phyloP scores from a whole-genome alignment of 1,284 basidiomycete species.

The Trametes polyzona region DNA sequence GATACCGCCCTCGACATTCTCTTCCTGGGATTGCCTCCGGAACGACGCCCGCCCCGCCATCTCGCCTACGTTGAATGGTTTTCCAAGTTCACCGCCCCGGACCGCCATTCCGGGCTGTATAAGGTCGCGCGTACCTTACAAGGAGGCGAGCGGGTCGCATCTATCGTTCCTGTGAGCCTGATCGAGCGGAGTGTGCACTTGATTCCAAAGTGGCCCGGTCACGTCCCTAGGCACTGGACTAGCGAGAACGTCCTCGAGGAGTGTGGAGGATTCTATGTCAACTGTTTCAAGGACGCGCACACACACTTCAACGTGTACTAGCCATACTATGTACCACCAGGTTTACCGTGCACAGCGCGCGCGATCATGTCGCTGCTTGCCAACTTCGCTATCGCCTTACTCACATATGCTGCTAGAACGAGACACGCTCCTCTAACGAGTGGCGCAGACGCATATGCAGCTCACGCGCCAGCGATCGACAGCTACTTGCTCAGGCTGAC shows the following conservation, averaged over 20 bases:
- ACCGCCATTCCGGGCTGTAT: neutral
- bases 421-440: too few relatives aligned
- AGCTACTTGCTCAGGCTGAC: too few relatives aligned
- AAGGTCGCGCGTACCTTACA: neutral
- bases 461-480: too few relatives aligned
- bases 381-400: too few relatives aligned
- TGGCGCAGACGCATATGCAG: too few relatives aligned
- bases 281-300: slow-evolving; percentile 6
- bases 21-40: neutral
- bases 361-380: too few relatives aligned
- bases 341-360: too few relatives aligned
- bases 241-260: slow-evolving; percentile 5
- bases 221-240: slow-evolving; percentile 5
- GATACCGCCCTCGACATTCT: neutral
- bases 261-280: slow-evolving; percentile 11
- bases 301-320: neutral
- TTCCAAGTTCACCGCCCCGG: slow-evolving; percentile 16
- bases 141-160: neutral
- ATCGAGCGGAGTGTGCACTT: slow-evolving; percentile 13
- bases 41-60: neutral
- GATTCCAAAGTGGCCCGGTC: slow-evolving; percentile 1
- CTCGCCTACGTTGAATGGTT: slow-evolving; percentile 37
- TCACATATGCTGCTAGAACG: too few relatives aligned
- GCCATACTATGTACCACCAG: too few relatives aligned
- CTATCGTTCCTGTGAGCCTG: slow-evolving; percentile 5